Evolutionary conservation across 768 basidiomycete species (phyloP), one percentile per base, ranked within the genome.

Genomic region (Amanita pseudoporphyria): DNA sequence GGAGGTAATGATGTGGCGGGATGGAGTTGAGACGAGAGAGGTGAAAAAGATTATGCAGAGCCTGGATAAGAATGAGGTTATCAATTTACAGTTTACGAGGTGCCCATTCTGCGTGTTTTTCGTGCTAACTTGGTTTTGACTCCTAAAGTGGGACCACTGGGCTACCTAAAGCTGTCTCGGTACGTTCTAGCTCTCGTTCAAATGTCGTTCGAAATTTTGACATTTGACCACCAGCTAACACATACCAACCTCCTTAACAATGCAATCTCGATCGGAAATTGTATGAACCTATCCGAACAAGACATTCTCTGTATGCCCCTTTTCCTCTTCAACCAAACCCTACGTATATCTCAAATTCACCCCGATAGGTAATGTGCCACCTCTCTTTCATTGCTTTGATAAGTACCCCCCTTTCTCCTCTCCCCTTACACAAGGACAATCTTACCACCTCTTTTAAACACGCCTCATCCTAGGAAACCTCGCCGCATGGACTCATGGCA

Each of bases 301-400:
- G 88, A 92, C 54, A 63, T 86, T 19, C 64, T 90, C 3, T 89
- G 88, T 87, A 54, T 24, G 79, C 64, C 42, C 14, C 21, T 26
- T 2, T 14, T 16, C 13, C 38, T 14, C 21, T 18, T 10, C 18
- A 22, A 14, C n/a, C n/a, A n/a, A n/a, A n/a, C 3, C 19, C 6
- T 9, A 19, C 41, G 9, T 5, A 32, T 53, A 47, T 32, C 35
- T 53, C 36, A 47, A 21, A 5, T 28, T 19, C 9, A 38, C 16
- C 41, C 7, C 10, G 6, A 24, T 18, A 89, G 86, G 85, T 71
- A 90, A 91, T 54, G 81, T 81, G 1, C 88, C 88, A 2, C 88
- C 88, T 0, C 64, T 90, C 1, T 92, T 90, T 61, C 88, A 92
- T 61, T 91, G 88, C 60, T 90, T 90, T 76, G 88, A 88, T 87